A percentile compares a stretch with the other conserved stretches of the same genome.
Conservation (phyloP, 805 yeast genomes). For the Yarrowia hollandica region DNA sequence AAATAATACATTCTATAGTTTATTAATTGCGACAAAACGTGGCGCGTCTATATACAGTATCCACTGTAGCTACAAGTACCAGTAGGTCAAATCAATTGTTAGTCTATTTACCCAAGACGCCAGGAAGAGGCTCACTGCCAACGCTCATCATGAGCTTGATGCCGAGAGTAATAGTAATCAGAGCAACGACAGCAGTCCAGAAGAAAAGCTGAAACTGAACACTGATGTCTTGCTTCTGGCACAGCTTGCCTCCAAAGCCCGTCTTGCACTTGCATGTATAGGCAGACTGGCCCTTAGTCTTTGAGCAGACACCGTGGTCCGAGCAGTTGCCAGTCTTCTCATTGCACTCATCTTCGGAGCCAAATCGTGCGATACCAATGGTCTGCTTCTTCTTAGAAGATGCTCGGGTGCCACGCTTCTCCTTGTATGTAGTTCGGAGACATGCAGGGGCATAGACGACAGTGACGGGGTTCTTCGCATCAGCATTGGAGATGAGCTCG, state of each 20-base stretch:
- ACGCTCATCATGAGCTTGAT: conserved; percentile 53
- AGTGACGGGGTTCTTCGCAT: conserved; percentile 14
- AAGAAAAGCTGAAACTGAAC: conserved; percentile 65
- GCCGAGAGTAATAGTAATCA: conserved; percentile 51
- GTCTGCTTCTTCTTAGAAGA: conserved; percentile 14
- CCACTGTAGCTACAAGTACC: no score
- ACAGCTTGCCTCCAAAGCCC: conserved; percentile 50
- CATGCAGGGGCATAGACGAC: conserved; percentile 26
- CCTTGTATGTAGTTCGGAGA: background rate
- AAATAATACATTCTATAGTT: background rate
- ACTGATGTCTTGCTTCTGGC: conserved; percentile 67
- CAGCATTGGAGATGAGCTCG: background rate
- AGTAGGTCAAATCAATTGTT: background rate
- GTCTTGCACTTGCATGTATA: conserved; percentile 44
- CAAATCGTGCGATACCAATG: conserved; percentile 31
- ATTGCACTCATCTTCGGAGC: conserved; percentile 40
- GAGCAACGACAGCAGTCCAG: conserved; percentile 60
- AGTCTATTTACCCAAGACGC: conserved; percentile 50
- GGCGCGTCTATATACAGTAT: background rate
- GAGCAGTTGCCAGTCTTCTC: conserved; percentile 42
- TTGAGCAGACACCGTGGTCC: conserved; percentile 44
- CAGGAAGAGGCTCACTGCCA: conserved; percentile 66
- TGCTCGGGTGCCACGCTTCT: background rate
- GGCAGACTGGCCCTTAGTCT: conserved; percentile 35
- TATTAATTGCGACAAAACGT: background rate